phyloP scores from a whole-genome alignment of 495 filamentous ascomycete genomes.

The Talaromyces nanjingensis region DNA sequence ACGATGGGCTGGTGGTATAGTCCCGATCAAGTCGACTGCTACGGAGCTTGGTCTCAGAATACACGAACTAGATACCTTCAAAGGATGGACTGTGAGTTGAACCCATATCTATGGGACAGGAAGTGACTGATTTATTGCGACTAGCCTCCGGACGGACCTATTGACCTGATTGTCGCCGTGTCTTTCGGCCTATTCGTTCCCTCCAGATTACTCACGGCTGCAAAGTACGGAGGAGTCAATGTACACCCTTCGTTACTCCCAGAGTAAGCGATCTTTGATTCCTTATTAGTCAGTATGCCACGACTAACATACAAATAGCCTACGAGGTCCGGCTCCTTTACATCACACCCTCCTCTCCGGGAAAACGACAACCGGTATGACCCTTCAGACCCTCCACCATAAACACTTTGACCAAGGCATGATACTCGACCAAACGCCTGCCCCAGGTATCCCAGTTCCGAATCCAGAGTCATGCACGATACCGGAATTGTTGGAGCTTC shows the following conservation, averaged over 20 bases:
- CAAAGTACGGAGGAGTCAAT: conserved; percentile 83
- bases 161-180: conserved; percentile 88
- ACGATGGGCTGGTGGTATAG: conserved; percentile 32
- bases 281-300: neutral
- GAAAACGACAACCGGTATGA: conserved; percentile 56
- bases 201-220: conserved; percentile 56
- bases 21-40: conserved; percentile 66
- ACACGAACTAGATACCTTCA: conserved; percentile 74
- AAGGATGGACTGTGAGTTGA: conserved; percentile 60
- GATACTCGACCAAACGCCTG: conserved; percentile 61
- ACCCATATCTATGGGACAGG: neutral
- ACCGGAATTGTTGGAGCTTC: conserved; percentile 29
- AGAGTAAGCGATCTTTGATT: conserved; percentile 44
- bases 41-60: conserved; percentile 53
- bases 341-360: conserved; percentile 66
- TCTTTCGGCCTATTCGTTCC: conserved; percentile 92
- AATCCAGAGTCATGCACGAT: conserved; percentile 35
- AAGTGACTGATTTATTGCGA: conserved; percentile 9
- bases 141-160: conserved; percentile 34
- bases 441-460: conserved; percentile 45
- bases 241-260: conserved; percentile 93
- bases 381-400: conserved; percentile 76
- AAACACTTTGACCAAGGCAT: conserved; percentile 68
- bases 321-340: conserved; percentile 70
- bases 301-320: conserved; percentile 31